Base-by-base conservation (phyloP, 768 basidiomycete species). In the Hypholoma sublateritium region DNA sequence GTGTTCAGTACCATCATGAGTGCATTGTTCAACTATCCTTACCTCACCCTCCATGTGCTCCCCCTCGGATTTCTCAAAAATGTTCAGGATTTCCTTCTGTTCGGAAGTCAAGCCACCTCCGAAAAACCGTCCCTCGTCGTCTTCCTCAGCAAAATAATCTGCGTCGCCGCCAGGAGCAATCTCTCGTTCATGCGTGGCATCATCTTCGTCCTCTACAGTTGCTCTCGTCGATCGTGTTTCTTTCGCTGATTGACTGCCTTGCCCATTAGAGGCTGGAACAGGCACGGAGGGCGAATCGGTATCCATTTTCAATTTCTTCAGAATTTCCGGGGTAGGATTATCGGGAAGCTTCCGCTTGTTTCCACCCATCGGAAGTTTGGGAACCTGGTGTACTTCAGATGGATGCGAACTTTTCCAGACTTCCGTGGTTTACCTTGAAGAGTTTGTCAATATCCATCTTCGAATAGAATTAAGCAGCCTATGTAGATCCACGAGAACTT, bases 61-160 rank as follows among this genome's bases (percentile, higher is more conserved):
- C 8, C 80, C 83, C 44, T 79, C 84, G 5, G 86, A 81, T 50
- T 74, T 80, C 63, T 98, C 96, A 69, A 99, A 96, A 57, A 99
- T 95, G 62, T 91, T 93, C 56, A 99, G 68, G 37, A 99, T 98
- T 55, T 95, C 88, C 69, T 98, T 95, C 75, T 99, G 97, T 68
- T 95, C 89, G 37, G 79, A 81, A 1, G 93, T 95, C 59, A 99
- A 75, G 1, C 97, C 97, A 1, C 95, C 94, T 37, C 97, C 97
- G 66, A 88, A 96, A 73, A 96, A 95, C 11, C 94, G 80, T 0
- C 93, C 94, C 63, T 95, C 93, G 21, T 89, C 91, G 66, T 95
- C 94, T 71, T 95, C 94, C 64, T 96, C 95, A 4, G 69, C 82
- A 64, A 91, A 94, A 69, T 95, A 95, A 67, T 95, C 93, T 0